These are phyloP conservation scores for Colletotrichum coccodes DNA, from an alignment of 2,329 filamentous ascomycete genomes.

Conservation along the genomic window DNA sequence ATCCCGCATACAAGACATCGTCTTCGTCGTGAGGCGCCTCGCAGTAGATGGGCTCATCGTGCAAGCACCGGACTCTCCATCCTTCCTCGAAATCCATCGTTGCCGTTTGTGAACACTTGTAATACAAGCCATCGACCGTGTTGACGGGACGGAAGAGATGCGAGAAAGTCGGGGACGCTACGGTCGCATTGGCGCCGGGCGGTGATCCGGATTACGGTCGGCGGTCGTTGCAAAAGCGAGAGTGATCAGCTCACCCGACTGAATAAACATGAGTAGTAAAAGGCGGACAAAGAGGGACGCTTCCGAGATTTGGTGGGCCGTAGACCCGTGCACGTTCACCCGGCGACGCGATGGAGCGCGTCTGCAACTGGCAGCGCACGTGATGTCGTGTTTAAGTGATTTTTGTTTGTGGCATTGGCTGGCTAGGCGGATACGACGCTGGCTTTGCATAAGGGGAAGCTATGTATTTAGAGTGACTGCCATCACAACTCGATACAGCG, in stretches of 20 bases:
- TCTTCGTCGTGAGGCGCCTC: constrained; percentile 51
- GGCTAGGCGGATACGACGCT: not conserved
- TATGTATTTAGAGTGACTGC: not conserved
- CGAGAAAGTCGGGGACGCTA: not conserved
- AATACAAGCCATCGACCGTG: not conserved
- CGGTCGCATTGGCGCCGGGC: constrained; percentile 26
- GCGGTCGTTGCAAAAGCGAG: constrained; percentile 11
- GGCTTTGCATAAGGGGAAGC: not conserved
- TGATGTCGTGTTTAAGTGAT: constrained; percentile 31
- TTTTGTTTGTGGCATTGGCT: not conserved
- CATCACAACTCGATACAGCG: constrained; percentile 15
- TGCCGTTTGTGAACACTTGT: not conserved
- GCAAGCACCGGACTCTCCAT: constrained; percentile 19
- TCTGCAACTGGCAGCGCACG: not conserved
- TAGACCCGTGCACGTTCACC: constrained; percentile 29
- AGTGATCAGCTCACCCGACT: not conserved
- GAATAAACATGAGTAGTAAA: constrained; percentile 8
- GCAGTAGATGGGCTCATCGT: constrained; percentile 55
- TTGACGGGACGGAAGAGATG: not conserved
- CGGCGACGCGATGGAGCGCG: constrained; percentile 31
- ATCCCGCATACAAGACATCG: constrained; percentile 65
- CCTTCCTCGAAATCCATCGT: constrained; percentile 9
- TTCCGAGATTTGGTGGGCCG: constrained; percentile 4
- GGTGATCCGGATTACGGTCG: constrained; percentile 6
- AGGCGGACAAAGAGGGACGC: constrained; percentile 12